These are phyloP conservation scores for Ambrosia trifida DNA, from an alignment of 129 eudicot species.

Conservation along the genomic window DNA sequence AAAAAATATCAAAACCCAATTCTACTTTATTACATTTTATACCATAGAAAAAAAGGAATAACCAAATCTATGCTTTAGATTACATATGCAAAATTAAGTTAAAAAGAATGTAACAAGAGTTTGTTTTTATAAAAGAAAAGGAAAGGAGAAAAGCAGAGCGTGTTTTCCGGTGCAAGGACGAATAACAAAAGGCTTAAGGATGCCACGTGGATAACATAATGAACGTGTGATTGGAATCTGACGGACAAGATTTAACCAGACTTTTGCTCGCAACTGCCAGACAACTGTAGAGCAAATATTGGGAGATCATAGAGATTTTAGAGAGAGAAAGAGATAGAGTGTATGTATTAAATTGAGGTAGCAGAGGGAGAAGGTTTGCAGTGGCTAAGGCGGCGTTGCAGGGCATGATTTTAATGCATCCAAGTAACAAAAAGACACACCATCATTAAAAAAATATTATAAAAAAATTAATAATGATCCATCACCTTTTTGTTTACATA, in stretches of 20 bases:
- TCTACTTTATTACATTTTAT: not conserved
- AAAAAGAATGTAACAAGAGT: not conserved
- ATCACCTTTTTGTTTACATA: not conserved
- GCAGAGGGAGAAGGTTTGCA: slow-evolving; percentile 45
- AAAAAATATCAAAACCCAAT: too few relatives aligned
- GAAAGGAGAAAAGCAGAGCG: slow-evolving; percentile 53
- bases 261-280: slow-evolving; percentile 53
- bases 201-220: slow-evolving; percentile 51
- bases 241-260: slow-evolving; percentile 45
- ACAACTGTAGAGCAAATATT: slow-evolving; percentile 61
- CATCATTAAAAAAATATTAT: too few relatives aligned
- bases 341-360: slow-evolving; percentile 62
- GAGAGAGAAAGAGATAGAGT: not conserved
- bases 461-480: not conserved
- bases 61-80: too few relatives aligned
- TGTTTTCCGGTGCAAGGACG: slow-evolving; percentile 89
- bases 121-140: slow-evolving; percentile 9
- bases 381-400: slow-evolving; percentile 93
- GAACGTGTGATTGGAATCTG: slow-evolving; percentile 54
- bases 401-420: slow-evolving; percentile 81
- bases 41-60: not conserved
- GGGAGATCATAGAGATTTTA: slow-evolving; percentile 39
- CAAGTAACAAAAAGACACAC: slow-evolving; percentile 38
- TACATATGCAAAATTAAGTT: not conserved
- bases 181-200: slow-evolving; percentile 64